Conservation (phyloP, 163 green algal genomes). For the Botryococcus braunii region DNA sequence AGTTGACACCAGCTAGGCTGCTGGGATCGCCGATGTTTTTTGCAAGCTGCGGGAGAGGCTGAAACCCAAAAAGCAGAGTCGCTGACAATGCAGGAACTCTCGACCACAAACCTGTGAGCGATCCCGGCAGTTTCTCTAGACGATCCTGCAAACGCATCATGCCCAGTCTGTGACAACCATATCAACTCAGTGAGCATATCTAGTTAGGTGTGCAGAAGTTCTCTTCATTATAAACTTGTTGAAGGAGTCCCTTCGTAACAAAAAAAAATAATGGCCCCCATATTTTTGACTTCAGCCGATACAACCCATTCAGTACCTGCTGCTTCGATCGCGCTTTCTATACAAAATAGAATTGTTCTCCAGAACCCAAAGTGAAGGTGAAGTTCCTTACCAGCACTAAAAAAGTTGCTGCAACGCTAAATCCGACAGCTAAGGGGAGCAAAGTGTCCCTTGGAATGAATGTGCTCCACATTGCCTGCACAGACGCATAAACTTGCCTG, state of each 20-base stretch:
- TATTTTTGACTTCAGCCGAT: neutral
- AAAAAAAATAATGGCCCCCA: neutral
- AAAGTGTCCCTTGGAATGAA: too few relatives aligned
- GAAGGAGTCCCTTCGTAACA: neutral
- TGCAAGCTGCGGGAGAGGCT: constrained; percentile 57
- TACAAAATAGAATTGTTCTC: too few relatives aligned
- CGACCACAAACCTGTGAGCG: constrained; percentile 30
- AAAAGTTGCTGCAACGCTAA: too few relatives aligned
- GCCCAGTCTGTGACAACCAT: neutral
- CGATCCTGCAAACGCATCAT: constrained; percentile 8
- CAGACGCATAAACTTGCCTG: too few relatives aligned
- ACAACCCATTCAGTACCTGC: neutral
- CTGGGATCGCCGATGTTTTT: constrained; percentile 33
- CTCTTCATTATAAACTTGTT: neutral
- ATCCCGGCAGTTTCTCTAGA: constrained; percentile 13
- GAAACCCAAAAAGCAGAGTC: constrained; percentile 68
- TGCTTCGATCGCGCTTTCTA: too few relatives aligned
- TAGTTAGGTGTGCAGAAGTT: neutral
- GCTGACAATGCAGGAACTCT: constrained; percentile 55
- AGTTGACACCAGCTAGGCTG: constrained; percentile 55
- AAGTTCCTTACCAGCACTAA: too few relatives aligned
- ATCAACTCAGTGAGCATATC: neutral
- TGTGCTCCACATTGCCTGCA: too few relatives aligned
- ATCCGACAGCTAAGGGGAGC: too few relatives aligned
- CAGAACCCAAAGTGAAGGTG: too few relatives aligned